These are phyloP conservation scores for Colletotrichum lupini DNA, from an alignment of 2,329 filamentous ascomycete genomes.

Conservation along the genomic window DNA sequence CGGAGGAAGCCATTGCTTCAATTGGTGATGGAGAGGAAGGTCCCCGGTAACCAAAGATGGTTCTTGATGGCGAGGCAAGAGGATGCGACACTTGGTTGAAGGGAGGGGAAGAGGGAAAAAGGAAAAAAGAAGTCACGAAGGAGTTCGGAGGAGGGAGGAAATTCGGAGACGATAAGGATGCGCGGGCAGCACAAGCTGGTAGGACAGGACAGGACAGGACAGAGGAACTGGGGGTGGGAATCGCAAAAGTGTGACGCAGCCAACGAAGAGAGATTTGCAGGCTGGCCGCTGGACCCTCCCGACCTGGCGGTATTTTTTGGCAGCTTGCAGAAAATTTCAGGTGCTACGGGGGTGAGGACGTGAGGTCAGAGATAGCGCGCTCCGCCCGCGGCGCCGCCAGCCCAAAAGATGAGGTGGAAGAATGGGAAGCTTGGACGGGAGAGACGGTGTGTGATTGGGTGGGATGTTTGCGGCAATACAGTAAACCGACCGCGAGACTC, in stretches of 20 bases:
- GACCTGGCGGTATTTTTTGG: slow-evolving; percentile 27
- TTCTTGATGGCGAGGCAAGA: slow-evolving; percentile 16
- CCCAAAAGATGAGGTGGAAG: not conserved
- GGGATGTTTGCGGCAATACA: not conserved
- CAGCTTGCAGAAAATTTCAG: slow-evolving; percentile 34
- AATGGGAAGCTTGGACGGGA: slow-evolving; percentile 15
- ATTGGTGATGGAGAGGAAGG: slow-evolving; percentile 35
- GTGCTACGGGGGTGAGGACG: slow-evolving; percentile 34
- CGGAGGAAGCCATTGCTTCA: slow-evolving; percentile 57
- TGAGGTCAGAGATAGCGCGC: slow-evolving; percentile 35
- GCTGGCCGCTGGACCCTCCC: slow-evolving; percentile 32
- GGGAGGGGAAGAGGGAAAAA: slow-evolving; percentile 16
- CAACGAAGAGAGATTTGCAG: slow-evolving; percentile 26
- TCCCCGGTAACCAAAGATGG: slow-evolving; percentile 19
- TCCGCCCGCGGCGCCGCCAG: slow-evolving; percentile 7
- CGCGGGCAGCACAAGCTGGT: slow-evolving; percentile 16
- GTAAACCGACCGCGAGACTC: not conserved
- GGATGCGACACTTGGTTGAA: slow-evolving; percentile 22
- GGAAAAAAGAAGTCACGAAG: not conserved
- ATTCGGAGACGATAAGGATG: slow-evolving; percentile 35
- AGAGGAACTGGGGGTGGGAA: not conserved
- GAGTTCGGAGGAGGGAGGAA: slow-evolving; percentile 18
- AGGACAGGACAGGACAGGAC: not conserved
- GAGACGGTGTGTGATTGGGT: slow-evolving; percentile 15
- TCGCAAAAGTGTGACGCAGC: slow-evolving; percentile 27